These are phyloP conservation scores for Lactarius psammicola DNA, from an alignment of 768 basidiomycete genomes.

Conservation along the genomic window DNA sequence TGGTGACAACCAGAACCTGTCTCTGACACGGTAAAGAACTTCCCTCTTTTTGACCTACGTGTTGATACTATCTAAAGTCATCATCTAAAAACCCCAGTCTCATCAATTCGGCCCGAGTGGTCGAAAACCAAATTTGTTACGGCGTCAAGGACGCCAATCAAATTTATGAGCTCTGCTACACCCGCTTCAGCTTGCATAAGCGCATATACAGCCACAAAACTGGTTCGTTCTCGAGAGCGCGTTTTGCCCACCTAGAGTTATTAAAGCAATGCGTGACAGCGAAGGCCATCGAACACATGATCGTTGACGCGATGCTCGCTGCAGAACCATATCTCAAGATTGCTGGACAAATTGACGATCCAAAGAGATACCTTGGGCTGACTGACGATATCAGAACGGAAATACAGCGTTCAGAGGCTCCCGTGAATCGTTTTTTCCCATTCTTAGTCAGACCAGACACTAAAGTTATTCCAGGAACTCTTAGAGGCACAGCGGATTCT, in stretches of 20 bases:
- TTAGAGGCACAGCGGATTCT: slow-evolving; percentile 57
- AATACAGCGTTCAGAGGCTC: slow-evolving; percentile 55
- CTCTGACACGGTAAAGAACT: slow-evolving; percentile 42
- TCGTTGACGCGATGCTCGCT: slow-evolving; percentile 70
- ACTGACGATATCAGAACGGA: slow-evolving; percentile 64
- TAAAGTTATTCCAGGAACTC: slow-evolving; percentile 48
- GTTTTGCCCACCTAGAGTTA: neutral
- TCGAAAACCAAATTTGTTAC: slow-evolving; percentile 74
- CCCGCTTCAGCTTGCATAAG: slow-evolving; percentile 79
- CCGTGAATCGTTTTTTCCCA: slow-evolving; percentile 39
- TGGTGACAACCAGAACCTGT: slow-evolving; percentile 57
- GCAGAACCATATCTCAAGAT: slow-evolving; percentile 68
- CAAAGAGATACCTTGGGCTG: slow-evolving; percentile 58
- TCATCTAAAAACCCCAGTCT: slow-evolving; percentile 46
- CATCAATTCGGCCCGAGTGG: slow-evolving; percentile 70
- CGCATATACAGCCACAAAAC: slow-evolving; percentile 81
- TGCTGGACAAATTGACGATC: slow-evolving; percentile 53
- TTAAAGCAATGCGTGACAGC: slow-evolving; percentile 41
- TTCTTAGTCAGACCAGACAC: slow-evolving; percentile 1
- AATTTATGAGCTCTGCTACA: slow-evolving; percentile 70
- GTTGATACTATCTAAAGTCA: slow-evolving; percentile 3
- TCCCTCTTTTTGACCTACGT: neutral
- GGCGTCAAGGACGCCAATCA: slow-evolving; percentile 78
- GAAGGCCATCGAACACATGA: slow-evolving; percentile 79
- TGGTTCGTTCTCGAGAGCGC: slow-evolving; percentile 39